Base-by-base conservation (phyloP, 306 rosid species). In the Vachellia collinsii region DNA sequence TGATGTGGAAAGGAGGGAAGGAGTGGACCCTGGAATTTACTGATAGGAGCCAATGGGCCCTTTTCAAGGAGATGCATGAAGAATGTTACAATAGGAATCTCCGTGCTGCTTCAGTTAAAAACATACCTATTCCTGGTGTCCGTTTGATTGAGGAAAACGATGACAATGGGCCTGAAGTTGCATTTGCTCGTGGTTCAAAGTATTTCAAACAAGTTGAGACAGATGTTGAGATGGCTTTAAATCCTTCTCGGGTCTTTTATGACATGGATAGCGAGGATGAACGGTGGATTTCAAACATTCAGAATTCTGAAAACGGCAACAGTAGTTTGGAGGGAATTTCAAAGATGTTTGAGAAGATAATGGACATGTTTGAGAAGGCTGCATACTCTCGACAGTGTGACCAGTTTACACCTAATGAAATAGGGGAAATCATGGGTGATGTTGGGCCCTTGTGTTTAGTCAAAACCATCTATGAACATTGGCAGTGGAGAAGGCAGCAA, bases 1-100 rank as follows among this genome's bases (percentile, higher is more conserved):
- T 96, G 97, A 92, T 93, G 94, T 96, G 99, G 99, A 96, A 92
- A 85, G 99, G 97, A 82, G 99, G 92, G 77, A 96, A 92, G 86
- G 98, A 96, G 65, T 96, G 99, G 99, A 82, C 34, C 80, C 86
- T 96, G 89, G 99, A 96, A 90, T 96, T 96, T 85, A 83, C 88
- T 72, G 94, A 93, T 86, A 87, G 99, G 84, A 90, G 90, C 68
- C 99, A 95, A 75, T 95, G 99, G 98, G 85, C 89, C 14, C 91
- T 93, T 81, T 96, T 96, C 89, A 96, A 92, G 87, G 97, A 90
- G 90, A 89, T 96, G 97, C 94, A 96, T 22, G 98, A 93, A 85
- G 99, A 96, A 77, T 96, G 99, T 81, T 83, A 93, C 88, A 89
- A 90, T 78, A 91, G 99, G 61, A 96, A 96, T 70, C 29, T 93